Conservation (phyloP, 163 green algal species). For the Prototheca wickerhamii region DNA sequence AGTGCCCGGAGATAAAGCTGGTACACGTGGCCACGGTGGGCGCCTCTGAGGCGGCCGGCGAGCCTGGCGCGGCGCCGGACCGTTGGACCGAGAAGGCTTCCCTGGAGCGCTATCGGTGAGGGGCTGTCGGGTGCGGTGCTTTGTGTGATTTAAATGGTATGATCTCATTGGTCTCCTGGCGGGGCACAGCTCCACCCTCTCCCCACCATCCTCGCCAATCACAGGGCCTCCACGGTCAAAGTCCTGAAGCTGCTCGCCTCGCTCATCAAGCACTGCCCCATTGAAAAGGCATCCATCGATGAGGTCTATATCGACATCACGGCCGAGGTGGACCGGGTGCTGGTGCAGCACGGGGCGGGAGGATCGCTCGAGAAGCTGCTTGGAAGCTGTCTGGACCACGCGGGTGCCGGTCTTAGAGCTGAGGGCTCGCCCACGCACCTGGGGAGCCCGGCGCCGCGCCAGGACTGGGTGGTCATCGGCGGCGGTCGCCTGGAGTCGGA, state of each 20-base stretch:
- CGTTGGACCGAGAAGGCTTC: conserved; percentile 61
- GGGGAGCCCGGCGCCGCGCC: no score
- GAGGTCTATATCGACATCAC: conserved; percentile 83
- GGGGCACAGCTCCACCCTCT: neutral
- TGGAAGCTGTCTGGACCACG: no score
- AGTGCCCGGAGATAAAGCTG: conserved; percentile 71
- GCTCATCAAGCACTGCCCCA: conserved; percentile 13
- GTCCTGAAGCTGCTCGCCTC: conserved; percentile 61
- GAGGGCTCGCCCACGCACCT: no score
- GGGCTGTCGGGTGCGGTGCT: neutral
- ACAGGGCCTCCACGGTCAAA: conserved; percentile 21
- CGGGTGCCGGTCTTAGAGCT: no score
- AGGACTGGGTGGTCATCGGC: neutral
- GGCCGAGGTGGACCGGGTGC: conserved; percentile 25
- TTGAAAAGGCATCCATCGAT: conserved; percentile 51
- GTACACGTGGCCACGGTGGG: conserved; percentile 89
- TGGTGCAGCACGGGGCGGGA: neutral
- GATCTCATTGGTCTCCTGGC: neutral
- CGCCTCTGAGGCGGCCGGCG: conserved; percentile 8
- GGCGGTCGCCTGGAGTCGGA: conserved; percentile 11
- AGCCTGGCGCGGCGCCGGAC: neutral
- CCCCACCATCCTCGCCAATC: neutral
- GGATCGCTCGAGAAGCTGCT: no score
- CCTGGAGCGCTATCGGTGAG: conserved; percentile 68
- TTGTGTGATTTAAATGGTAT: neutral